phyloP scores from a whole-genome alignment of 1,139 yeast genomes.

The Geotrichum phurueaensis region DNA sequence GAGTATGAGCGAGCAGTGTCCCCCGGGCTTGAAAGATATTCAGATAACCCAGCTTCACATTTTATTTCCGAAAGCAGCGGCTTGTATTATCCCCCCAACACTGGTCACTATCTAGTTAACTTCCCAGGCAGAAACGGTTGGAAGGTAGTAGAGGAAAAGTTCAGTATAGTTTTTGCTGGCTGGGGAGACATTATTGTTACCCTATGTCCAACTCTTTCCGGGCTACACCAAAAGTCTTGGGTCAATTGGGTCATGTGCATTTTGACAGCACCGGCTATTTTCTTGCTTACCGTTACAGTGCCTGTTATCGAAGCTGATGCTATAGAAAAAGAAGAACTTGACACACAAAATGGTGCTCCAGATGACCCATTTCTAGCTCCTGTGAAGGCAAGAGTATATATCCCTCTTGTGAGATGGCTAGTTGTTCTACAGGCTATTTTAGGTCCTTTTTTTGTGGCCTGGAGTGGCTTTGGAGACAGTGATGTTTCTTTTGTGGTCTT shows the following conservation, averaged over 20 bases:
- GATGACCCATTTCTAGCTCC: not conserved
- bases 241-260: conserved; percentile 31
- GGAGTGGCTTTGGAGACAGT: conserved; percentile 10
- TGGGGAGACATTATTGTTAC: conserved; percentile 17
- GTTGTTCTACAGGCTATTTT: conserved; percentile 15
- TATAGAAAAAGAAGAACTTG: conserved; percentile 18
- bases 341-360: not conserved
- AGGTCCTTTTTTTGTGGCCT: conserved; percentile 17
- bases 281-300: conserved; percentile 43
- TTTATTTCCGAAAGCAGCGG: not conserved
- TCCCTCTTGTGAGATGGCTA: conserved; percentile 16
- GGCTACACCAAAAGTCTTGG: conserved; percentile 25
- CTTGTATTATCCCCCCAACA: not conserved
- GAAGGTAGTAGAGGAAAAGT: not conserved
- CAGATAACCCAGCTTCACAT: conserved; percentile 6
- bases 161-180: not conserved
- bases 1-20: conserved; percentile 13
- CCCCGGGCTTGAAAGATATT: conserved; percentile 9
- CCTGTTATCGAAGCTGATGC: conserved; percentile 42
- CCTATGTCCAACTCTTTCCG: conserved; percentile 29
- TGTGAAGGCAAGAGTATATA: conserved; percentile 2
- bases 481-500: conserved; percentile 1
- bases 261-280: conserved; percentile 41
- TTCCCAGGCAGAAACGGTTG: not conserved
- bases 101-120: not conserved